These are phyloP conservation scores for Penicillium palitans DNA, from an alignment of 2,329 filamentous ascomycete genomes.

Conservation along the genomic window DNA sequence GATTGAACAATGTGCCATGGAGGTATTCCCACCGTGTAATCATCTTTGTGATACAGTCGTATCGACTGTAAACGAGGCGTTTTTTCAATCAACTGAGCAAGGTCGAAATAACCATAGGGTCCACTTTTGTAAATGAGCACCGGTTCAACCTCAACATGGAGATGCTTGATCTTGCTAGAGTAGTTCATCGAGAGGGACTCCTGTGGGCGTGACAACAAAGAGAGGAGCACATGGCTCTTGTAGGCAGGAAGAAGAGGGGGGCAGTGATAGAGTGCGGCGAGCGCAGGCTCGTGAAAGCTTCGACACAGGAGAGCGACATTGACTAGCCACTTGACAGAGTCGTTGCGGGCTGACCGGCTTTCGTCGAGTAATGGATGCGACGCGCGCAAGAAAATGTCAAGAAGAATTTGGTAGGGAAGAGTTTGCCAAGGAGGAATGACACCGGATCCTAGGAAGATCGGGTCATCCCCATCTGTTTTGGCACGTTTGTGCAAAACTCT, in stretches of 20 bases:
- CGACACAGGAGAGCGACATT: conserved; percentile 63
- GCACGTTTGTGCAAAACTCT: conserved; percentile 29
- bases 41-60: conserved; percentile 69
- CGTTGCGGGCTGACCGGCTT: conserved; percentile 22
- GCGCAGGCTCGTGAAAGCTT: conserved; percentile 68
- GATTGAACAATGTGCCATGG: conserved; percentile 29
- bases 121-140: conserved; percentile 56
- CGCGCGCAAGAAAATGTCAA: conserved; percentile 69
- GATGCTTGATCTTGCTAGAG: conserved; percentile 65
- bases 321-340: conserved; percentile 59
- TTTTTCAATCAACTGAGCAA: conserved; percentile 60
- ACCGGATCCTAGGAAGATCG: conserved; percentile 26
- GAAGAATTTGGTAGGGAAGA: conserved; percentile 68
- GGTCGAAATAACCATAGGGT: conserved; percentile 56
- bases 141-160: conserved; percentile 67
- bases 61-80: conserved; percentile 69
- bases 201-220: conserved; percentile 58
- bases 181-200: conserved; percentile 61
- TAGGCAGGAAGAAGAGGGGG: conserved; percentile 62
- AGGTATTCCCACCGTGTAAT: conserved; percentile 47
- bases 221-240: conserved; percentile 51
- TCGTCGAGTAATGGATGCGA: conserved; percentile 56
- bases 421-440: conserved; percentile 58
- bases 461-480: conserved; percentile 23
- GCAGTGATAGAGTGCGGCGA: conserved; percentile 69